Evolutionary conservation across 345 rosid species (phyloP).

Genomic region (Arabidopsis arenosa): DNA sequence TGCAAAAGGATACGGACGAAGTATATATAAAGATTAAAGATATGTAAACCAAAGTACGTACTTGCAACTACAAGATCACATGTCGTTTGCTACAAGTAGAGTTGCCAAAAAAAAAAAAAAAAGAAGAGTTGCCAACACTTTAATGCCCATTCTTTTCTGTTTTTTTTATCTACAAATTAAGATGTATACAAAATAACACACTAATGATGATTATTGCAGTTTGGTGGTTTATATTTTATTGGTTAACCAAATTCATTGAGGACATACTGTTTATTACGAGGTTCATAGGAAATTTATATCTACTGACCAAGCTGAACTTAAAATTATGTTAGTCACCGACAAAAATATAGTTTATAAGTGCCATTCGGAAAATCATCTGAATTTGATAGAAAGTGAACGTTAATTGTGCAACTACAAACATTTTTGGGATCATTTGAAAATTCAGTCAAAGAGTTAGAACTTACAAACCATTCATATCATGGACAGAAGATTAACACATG

Average conservation of each 20-base stretch:
- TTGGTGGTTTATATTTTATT: conserved; percentile 16
- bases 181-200: neutral
- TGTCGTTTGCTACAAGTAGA: conserved; percentile 34
- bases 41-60: conserved; percentile 40
- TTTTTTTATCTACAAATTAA: conserved; percentile 6
- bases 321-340: neutral
- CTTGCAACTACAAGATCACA: conserved; percentile 38
- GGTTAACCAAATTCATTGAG: conserved; percentile 8
- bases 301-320: neutral
- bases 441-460: neutral
- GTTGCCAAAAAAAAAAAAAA: conserved; percentile 4
- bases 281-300: neutral
- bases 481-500: neutral
- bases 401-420: neutral
- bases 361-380: neutral
- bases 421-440: neutral
- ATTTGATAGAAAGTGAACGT: neutral
- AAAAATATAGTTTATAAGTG: neutral
- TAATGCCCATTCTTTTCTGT: neutral
- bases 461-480: neutral
- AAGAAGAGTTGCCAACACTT: conserved; percentile 28
- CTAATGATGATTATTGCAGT: conserved; percentile 3
- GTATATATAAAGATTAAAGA: conserved; percentile 9
- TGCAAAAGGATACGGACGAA: conserved; percentile 37
- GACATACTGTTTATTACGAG: neutral